A percentile compares a stretch with the other conserved stretches of the same genome.
Conservation (phyloP, 2,329 filamentous ascomycete species). For the Fusarium palustre region DNA sequence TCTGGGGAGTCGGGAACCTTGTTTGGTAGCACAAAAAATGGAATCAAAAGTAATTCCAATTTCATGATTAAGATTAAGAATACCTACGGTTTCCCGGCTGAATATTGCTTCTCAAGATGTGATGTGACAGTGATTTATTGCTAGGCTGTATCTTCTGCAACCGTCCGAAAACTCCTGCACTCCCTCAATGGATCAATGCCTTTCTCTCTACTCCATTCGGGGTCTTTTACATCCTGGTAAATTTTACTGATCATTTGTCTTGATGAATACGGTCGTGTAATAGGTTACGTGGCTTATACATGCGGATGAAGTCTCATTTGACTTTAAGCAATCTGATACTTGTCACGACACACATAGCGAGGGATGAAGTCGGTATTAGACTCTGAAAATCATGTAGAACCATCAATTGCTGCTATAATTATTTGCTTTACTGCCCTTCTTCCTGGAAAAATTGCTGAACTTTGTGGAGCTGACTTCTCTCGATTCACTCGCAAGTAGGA, state of each 20-base stretch:
- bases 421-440: background rate
- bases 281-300: no score
- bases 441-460: background rate
- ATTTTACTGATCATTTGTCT: no score
- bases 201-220: background rate
- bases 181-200: background rate
- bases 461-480: background rate
- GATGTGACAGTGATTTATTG: background rate
- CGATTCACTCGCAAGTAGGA: background rate
- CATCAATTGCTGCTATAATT: background rate
- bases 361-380: no score
- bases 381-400: no score
- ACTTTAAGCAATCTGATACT: no score
- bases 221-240: background rate
- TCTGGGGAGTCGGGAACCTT: constrained; percentile 50
- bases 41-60: constrained; percentile 50
- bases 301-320: no score
- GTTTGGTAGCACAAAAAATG: constrained; percentile 50
- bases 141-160: no score
- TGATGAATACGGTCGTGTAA: no score
- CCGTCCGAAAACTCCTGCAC: background rate
- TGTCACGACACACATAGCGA: no score
- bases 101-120: constrained; percentile 7
- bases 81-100: constrained; percentile 41
- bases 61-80: constrained; percentile 43